These are phyloP conservation scores for Megacollybia marginata DNA, from an alignment of 768 basidiomycete genomes.

Conservation along the genomic window DNA sequence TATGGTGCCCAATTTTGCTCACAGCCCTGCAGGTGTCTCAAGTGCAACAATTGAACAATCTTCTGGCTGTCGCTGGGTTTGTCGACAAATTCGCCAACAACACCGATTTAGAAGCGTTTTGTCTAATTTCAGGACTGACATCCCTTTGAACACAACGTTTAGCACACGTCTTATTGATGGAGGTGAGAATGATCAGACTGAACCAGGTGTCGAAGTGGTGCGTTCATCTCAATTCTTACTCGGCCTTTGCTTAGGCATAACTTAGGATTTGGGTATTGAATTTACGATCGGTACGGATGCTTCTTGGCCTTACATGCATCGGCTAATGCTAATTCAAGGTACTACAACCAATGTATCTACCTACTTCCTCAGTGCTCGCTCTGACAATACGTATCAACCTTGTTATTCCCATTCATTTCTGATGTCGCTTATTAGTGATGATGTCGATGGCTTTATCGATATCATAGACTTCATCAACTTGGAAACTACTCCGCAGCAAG, in stretches of 20 bases:
- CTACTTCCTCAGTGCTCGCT: slow-evolving; percentile 24
- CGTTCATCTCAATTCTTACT: slow-evolving; percentile 1
- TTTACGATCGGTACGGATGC: slow-evolving; percentile 8
- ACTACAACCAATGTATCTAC: slow-evolving; percentile 16
- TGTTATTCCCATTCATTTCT: no score
- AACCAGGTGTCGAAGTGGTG: slow-evolving; percentile 12
- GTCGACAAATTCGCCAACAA: slow-evolving; percentile 8
- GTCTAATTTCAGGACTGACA: slow-evolving; percentile 10
- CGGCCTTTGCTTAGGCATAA: not conserved
- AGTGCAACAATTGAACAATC: slow-evolving; percentile 8
- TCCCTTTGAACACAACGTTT: slow-evolving; percentile 13
- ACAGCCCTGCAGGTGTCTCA: slow-evolving; percentile 5
- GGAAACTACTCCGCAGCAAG: slow-evolving; percentile 15
- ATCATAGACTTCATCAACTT: slow-evolving; percentile 24
- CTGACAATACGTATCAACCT: slow-evolving; percentile 5
- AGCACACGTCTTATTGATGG: slow-evolving; percentile 2
- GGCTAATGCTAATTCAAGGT: not conserved
- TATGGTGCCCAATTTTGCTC: no score
- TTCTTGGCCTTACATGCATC: no score
- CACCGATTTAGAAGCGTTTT: slow-evolving; percentile 13
- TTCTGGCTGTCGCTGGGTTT: slow-evolving; percentile 20
- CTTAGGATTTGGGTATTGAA: slow-evolving; percentile 7
- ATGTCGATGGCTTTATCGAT: slow-evolving; percentile 12
- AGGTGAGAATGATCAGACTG: slow-evolving; percentile 5
- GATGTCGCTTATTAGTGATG: slow-evolving; percentile 7